Evolutionary conservation across 495 filamentous ascomycete genomes (phyloP), one percentile per base, ranked within the genome.

Genomic region (Penicillium tannophilum): DNA sequence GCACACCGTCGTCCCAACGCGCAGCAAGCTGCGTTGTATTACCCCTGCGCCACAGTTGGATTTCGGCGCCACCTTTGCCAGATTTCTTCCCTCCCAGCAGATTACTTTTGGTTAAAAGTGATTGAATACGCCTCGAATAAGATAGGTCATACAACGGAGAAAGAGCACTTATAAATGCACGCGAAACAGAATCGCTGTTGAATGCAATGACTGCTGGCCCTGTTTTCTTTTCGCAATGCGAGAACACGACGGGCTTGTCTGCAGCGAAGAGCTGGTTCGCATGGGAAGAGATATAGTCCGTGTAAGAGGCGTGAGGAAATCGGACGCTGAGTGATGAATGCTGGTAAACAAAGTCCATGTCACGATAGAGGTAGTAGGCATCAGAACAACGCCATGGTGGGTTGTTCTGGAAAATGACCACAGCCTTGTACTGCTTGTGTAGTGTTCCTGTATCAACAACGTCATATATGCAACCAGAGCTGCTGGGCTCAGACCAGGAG

Each of bases 251-350:
- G 5, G 61, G 63, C 12, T 44, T 36, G 23, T 68, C 69, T 35
- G 67, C 61, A 6, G 49, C 63, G 44, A 71, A 78, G 14, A 78
- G 58, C 39, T 72, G 64, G 20, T 76, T 70, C 3, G 72, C 65
- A 30, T 76, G 74, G 0, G 64, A 70, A 5, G 75, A 78, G 26
- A 78, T 63, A 43, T 78, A 78, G 28, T 76, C 66, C n/a, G 69
- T 66, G 59, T 64, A 67, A 33, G 68, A 72, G 11, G 71, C 56
- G 9, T 60, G 56, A 5, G 70, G 70, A 39, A 78, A 71, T 3
- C 55, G 66, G 28, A 76, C 63, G 17, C 67, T 67, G 41, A 61
- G 50, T 12, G 56, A 52, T 10, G 63, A 54, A 50, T 69, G 62
- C 10, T 73, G 64, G 31, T 67, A 76, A 48, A 42, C 52, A 49